Evolutionary conservation across 2,329 filamentous ascomycete genomes (phyloP), one percentile per base, ranked within the genome.

Genomic region (Scedosporium apiospermum): DNA sequence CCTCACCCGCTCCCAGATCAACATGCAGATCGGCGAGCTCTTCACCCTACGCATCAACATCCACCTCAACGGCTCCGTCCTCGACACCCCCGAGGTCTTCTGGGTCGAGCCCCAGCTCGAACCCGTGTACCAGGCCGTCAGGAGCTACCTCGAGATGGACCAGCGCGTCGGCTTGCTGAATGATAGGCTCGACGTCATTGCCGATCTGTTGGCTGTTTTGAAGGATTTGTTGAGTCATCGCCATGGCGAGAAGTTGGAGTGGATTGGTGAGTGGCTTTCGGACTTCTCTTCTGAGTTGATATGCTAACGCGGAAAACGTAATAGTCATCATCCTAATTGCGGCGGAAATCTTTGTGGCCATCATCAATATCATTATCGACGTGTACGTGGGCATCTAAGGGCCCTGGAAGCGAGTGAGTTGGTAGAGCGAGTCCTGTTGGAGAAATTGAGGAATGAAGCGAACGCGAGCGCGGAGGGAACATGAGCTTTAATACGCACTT

Each of bases 21-120:
- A 98, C 80, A 98, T 98, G 93, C 93, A 98, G 76, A 97, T 99
- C 65, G 95, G 95, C 73, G 93, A 99, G 77, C 85, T 99, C 62
- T 99, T 99, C 75, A 98, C 99, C 71, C 80, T 99, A 38, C 87
- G 95, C 64, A 98, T 99, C 78, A 97, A 95, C 74, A 98, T 99
- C 71, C 96, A 99, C 76, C 83, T 99, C 60, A 96, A 98, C 74
- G 95, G 95, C 41, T 96, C 91, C 34, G 93, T 99, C 5, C 87
- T 99, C 46, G 95, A 99, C 74, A 96, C 93, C 9, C 95, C 95
- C 0, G 95, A 99, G 76, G 82, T 99, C 51, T 98, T 99, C 82
- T 99, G 95, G 95, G 90, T 93, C 38, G 95, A 99, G 76, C 95
- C 95, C 7, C 93, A 97, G 74, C 82, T 99, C 6, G 95, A 99